phyloP scores from a whole-genome alignment of 352 stramenopile species.

The Pythium rishiriense region DNA sequence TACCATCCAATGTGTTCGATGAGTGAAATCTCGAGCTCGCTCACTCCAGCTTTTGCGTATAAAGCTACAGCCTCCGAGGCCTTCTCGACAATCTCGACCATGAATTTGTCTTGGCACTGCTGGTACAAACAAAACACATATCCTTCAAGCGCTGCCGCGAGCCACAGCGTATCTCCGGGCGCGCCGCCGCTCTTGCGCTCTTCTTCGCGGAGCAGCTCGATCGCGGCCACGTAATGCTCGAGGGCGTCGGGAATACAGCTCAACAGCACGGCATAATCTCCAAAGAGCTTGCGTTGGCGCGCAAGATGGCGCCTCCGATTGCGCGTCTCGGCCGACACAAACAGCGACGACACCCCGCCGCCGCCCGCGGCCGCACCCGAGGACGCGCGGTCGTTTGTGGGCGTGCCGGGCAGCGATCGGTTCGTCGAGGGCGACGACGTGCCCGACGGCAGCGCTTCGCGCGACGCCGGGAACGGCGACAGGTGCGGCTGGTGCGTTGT shows the following conservation, averaged over 20 bases:
- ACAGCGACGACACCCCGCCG: slow-evolving; percentile 28
- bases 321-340: slow-evolving; percentile 42
- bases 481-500: slow-evolving; percentile 27
- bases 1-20: slow-evolving; percentile 76
- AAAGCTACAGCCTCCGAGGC: slow-evolving; percentile 65
- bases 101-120: slow-evolving; percentile 54
- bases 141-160: slow-evolving; percentile 77
- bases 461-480: slow-evolving; percentile 27
- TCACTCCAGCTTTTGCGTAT: slow-evolving; percentile 66
- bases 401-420: slow-evolving; percentile 24
- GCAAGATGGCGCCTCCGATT: slow-evolving; percentile 55
- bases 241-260: slow-evolving; percentile 63
- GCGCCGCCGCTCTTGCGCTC: slow-evolving; percentile 57
- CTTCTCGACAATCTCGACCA: slow-evolving; percentile 78
- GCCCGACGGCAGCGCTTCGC: slow-evolving; percentile 20
- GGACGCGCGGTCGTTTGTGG: slow-evolving; percentile 11
- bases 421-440: slow-evolving; percentile 38
- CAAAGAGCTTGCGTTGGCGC: slow-evolving; percentile 76
- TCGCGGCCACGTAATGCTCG: slow-evolving; percentile 65
- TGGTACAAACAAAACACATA: slow-evolving; percentile 64
- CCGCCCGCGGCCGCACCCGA: not conserved
- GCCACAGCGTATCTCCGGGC: slow-evolving; percentile 67
- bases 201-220: slow-evolving; percentile 79
- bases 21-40: slow-evolving; percentile 69
- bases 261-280: slow-evolving; percentile 75